These are phyloP conservation scores for Salix purpurea DNA, from an alignment of 345 rosid genomes.

Conservation along the genomic window DNA sequence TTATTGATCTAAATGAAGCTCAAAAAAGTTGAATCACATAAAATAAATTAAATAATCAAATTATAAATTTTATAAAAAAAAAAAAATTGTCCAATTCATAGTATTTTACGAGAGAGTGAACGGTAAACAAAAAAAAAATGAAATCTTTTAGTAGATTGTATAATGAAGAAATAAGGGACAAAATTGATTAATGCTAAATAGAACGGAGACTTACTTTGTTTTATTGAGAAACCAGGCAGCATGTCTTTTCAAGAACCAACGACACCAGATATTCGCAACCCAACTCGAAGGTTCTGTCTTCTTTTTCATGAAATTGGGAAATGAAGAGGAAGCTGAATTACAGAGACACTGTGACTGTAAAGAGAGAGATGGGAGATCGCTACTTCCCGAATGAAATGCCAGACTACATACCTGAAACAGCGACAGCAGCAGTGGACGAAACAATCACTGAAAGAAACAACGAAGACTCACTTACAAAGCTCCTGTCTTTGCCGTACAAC, in stretches of 20 bases:
- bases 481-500: conserved; percentile 40
- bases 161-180: too few species aligned
- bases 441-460: neutral
- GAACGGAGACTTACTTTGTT: too few species aligned
- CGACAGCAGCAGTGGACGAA: neutral
- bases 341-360: neutral
- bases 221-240: neutral
- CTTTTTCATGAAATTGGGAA: neutral
- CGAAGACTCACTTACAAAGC: conserved; percentile 13
- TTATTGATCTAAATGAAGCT: too few species aligned
- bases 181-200: too few species aligned
- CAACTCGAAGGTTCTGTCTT: neutral
- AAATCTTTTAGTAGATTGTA: too few species aligned
- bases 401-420: neutral
- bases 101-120: too few species aligned
- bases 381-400: conserved; percentile 23
- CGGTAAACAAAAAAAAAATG: too few species aligned
- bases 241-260: neutral
- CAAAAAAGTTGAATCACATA: too few species aligned
- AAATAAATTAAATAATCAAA: too few species aligned
- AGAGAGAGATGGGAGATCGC: conserved; percentile 24
- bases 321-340: neutral
- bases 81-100: too few species aligned
- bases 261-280: neutral
- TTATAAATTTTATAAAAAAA: too few species aligned